Evolutionary conservation across 257 asterid species (phyloP).

Genomic region (Cinchona pubescens): DNA sequence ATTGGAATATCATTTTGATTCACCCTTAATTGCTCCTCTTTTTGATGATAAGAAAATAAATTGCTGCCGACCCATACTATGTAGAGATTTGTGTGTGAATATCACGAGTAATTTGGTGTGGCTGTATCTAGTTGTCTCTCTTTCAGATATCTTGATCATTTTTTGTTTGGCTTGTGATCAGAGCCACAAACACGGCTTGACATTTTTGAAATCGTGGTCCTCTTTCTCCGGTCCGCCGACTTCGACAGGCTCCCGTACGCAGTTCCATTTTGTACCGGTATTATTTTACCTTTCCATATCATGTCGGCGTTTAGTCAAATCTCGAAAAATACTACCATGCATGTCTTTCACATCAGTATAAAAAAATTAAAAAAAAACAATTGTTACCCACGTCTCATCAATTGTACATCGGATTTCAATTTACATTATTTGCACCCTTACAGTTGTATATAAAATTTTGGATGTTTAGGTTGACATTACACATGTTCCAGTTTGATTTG

Average conservation of each 20-base stretch:
- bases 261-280: neutral
- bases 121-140: neutral
- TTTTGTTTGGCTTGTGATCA: neutral
- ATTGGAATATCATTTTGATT: neutral
- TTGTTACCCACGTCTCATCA: too few species aligned
- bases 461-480: too few species aligned
- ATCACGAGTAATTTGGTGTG: neutral
- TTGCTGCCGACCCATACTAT: neutral
- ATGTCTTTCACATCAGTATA: neutral
- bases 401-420: neutral
- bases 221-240: neutral
- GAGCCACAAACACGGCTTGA: neutral
- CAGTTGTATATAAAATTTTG: too few species aligned
- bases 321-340: neutral
- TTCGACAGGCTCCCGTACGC: neutral
- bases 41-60: neutral
- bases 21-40: neutral
- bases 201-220: neutral
- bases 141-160: neutral
- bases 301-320: neutral
- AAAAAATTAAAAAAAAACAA: neutral
- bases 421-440: too few species aligned
- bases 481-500: too few species aligned
- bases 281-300: conserved; percentile 1
- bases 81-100: neutral